Conservation (phyloP, 345 rosid species). For the Pugionium cornutum region DNA sequence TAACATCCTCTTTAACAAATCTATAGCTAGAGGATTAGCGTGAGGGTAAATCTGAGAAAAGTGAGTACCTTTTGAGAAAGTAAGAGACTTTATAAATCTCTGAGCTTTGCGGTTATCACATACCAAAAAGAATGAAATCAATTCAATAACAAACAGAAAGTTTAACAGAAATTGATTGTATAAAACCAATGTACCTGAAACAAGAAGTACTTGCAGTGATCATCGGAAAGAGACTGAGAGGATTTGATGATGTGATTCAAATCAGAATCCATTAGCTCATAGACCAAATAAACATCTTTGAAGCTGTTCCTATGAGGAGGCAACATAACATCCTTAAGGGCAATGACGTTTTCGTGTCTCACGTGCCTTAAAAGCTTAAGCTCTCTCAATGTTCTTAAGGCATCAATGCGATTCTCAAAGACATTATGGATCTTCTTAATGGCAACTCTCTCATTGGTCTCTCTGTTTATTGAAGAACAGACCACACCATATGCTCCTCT, state of each 20-base stretch:
- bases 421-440: conserved; percentile 30
- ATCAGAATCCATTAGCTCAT: conserved; percentile 54
- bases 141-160: background rate
- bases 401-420: conserved; percentile 67
- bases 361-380: conserved; percentile 71
- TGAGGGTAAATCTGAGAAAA: conserved; percentile 56
- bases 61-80: conserved; percentile 51
- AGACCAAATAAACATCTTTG: conserved; percentile 77
- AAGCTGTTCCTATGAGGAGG: conserved; percentile 62
- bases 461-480: conserved; percentile 68
- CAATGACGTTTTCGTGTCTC: conserved; percentile 68
- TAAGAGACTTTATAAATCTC: conserved; percentile 62
- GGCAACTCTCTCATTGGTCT: conserved; percentile 59
- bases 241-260: conserved; percentile 74
- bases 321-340: conserved; percentile 76
- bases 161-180: background rate
- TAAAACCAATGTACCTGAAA: conserved; percentile 53
- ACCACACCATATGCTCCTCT: conserved; percentile 78
- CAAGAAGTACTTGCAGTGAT: conserved; percentile 74
- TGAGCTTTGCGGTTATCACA: conserved; percentile 53
- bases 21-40: conserved; percentile 73
- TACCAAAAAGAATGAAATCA: background rate
- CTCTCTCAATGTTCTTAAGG: conserved; percentile 71
- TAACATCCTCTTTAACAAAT: conserved; percentile 70
- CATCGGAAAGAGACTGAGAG: conserved; percentile 40